Percentiles rank a stretch among this genome's conserved stretches.
Evolutionary conservation across 176 grass and related monocot species (phyloP).

Genomic region (Musa troglodytarum): DNA sequence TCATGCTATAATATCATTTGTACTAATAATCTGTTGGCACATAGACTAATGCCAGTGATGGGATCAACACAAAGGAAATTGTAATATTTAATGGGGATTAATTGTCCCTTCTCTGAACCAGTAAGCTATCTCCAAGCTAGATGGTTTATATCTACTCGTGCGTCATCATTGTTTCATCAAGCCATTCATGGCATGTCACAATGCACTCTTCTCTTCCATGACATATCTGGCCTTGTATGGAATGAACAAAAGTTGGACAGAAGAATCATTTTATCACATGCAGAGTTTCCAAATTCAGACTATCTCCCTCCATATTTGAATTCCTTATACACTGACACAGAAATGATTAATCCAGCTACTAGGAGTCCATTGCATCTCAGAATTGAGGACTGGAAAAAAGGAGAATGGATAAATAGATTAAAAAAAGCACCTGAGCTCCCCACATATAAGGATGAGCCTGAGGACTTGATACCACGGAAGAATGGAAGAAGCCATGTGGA

Average conservation of each 20-base stretch:
- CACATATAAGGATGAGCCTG: constrained; percentile 97
- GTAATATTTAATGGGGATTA: too few relatives aligned
- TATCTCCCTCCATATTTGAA: not conserved
- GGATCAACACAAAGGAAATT: too few relatives aligned
- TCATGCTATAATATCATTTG: too few relatives aligned
- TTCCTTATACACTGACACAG: not conserved
- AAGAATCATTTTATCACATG: not conserved
- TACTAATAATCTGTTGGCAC: too few relatives aligned
- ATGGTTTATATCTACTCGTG: not conserved
- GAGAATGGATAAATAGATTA: too few relatives aligned
- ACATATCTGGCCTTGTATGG: not conserved
- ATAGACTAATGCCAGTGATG: too few relatives aligned
- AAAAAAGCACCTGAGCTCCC: constrained; percentile 63
- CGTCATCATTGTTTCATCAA: not conserved
- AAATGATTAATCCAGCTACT: not conserved
- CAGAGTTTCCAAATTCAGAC: not conserved
- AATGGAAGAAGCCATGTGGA: constrained; percentile 83
- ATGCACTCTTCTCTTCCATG: not conserved
- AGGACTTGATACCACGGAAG: constrained; percentile 63
- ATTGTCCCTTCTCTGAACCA: too few relatives aligned
- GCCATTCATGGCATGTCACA: too few relatives aligned
- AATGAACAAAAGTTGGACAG: not conserved
- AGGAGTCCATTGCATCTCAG: not conserved
- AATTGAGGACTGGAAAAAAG: not conserved
- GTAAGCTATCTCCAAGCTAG: not conserved